phyloP scores from a whole-genome alignment of 2,329 filamentous ascomycete species.

The Ascochyta rabiei region DNA sequence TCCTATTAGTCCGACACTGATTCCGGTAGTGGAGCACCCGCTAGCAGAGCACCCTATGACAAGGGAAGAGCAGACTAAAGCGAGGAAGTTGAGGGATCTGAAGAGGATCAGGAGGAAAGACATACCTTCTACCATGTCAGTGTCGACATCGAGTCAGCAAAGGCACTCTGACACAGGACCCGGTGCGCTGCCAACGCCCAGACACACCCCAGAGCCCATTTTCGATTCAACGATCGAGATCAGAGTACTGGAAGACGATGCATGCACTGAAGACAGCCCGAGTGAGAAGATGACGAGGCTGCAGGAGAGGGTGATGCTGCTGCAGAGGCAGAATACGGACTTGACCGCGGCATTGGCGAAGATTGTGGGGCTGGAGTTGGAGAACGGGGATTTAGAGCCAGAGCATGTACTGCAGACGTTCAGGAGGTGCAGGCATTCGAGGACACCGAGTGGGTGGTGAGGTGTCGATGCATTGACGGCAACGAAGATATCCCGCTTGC shows the following conservation, averaged over 20 bases:
- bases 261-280: background rate
- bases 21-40: conserved; percentile 33
- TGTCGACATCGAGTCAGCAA: background rate
- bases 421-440: conserved; percentile 11
- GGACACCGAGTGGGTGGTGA: conserved; percentile 17
- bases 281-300: conserved; percentile 23
- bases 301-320: conserved; percentile 23
- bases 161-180: conserved; percentile 12
- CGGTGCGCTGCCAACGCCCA: conserved; percentile 22
- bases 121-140: conserved; percentile 4
- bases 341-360: conserved; percentile 34
- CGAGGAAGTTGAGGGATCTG: conserved; percentile 35
- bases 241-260: conserved; percentile 14
- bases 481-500: too few species aligned
- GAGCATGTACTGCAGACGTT: conserved; percentile 25
- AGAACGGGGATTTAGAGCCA: conserved; percentile 27
- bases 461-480: background rate
- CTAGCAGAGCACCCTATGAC: conserved; percentile 19
- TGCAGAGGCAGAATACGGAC: conserved; percentile 36
- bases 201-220: conserved; percentile 23
- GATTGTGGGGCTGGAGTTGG: conserved; percentile 32
- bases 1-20: conserved; percentile 20
- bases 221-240: conserved; percentile 13
- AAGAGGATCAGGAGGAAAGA: conserved; percentile 31
- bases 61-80: conserved; percentile 31